Conservation (phyloP, 2,329 filamentous ascomycete species). For the Triangularia verruculosa region DNA sequence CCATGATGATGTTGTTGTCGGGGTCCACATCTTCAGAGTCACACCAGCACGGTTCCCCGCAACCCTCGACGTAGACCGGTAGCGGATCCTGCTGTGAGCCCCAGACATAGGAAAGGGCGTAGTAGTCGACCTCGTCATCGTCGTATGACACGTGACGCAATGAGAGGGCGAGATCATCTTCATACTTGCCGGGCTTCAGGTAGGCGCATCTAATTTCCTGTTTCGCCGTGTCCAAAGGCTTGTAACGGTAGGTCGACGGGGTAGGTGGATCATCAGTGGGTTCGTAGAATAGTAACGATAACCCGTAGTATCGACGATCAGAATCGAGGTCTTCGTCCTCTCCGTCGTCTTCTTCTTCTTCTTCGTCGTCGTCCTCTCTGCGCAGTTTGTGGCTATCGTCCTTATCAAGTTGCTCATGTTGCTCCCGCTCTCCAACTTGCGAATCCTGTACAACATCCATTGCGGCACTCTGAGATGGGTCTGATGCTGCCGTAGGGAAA, state of each 20-base stretch:
- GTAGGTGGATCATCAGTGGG: not conserved
- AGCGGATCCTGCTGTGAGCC: not conserved
- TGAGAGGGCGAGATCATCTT: not conserved
- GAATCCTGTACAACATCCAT: not conserved
- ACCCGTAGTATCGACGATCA: not conserved
- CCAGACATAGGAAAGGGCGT: not conserved
- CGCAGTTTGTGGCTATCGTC: not conserved
- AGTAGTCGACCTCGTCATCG: not conserved
- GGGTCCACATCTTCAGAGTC: not conserved
- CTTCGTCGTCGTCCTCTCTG: not conserved
- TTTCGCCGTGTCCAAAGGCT: not conserved
- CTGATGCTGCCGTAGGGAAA: not conserved
- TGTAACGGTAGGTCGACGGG: not conserved
- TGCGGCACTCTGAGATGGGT: not conserved
- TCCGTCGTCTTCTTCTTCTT: not conserved
- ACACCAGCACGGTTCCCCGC: no score
- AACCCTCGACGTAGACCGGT: not conserved
- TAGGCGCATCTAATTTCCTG: not conserved
- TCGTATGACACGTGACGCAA: not conserved
- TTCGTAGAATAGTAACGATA: not conserved
- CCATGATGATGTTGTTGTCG: not conserved
- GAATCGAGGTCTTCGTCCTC: not conserved
- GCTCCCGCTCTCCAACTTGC: not conserved
- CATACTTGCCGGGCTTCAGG: not conserved
- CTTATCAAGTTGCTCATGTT: not conserved